phyloP scores from a whole-genome alignment of 345 rosid species.

The Ricinus communis region DNA sequence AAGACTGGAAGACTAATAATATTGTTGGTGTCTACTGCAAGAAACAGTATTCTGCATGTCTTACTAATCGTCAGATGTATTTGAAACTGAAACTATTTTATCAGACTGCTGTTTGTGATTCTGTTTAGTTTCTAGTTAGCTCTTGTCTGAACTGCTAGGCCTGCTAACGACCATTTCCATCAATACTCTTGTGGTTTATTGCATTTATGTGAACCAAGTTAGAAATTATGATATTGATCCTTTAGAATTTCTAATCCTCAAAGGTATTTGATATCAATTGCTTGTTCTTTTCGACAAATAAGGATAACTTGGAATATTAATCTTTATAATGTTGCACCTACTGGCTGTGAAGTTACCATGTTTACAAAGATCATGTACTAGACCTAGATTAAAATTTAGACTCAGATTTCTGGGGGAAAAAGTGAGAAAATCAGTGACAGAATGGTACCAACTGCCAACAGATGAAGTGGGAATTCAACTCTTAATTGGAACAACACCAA shows the following conservation, averaged over 20 bases:
- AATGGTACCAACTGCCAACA: neutral
- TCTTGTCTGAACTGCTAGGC: neutral
- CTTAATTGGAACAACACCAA: neutral
- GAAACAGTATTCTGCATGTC: neutral
- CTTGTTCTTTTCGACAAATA: neutral
- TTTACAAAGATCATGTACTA: neutral
- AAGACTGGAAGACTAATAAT: no score
- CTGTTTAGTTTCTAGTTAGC: neutral
- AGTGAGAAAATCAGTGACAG: neutral
- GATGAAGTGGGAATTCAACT: neutral
- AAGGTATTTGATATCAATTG: neutral
- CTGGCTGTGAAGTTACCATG: constrained; percentile 10
- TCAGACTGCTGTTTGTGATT: neutral
- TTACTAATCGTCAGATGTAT: neutral
- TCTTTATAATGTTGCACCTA: neutral
- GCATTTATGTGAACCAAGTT: neutral
- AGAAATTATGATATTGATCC: neutral
- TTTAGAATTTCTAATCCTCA: neutral
- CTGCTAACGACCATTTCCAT: neutral
- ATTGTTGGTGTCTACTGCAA: neutral
- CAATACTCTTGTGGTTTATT: neutral
- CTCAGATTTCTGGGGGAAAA: neutral
- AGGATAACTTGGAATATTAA: neutral
- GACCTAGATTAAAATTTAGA: constrained; percentile 2
- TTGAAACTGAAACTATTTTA: neutral